These are phyloP conservation scores for Strobilomyces dryophilus DNA, from an alignment of 768 basidiomycete genomes.

Conservation along the genomic window DNA sequence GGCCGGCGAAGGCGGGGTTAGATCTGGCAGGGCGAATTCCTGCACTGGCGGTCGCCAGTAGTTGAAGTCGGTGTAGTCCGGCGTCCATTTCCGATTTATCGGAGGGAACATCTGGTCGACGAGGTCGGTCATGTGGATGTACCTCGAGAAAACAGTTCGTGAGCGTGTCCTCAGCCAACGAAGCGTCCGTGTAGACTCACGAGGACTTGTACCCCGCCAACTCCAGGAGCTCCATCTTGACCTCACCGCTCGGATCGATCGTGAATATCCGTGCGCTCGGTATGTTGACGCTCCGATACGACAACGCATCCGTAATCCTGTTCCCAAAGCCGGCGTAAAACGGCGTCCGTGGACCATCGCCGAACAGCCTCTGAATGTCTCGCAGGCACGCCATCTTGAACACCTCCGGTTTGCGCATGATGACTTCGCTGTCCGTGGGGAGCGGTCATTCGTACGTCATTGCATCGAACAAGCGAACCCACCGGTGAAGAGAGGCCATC, in stretches of 20 bases:
- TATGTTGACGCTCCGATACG: slow-evolving; percentile 94
- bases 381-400: slow-evolving; percentile 99
- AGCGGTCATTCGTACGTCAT: not conserved
- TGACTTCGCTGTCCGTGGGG: slow-evolving; percentile 71
- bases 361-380: slow-evolving; percentile 91
- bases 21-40: slow-evolving; percentile 74
- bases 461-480: slow-evolving; percentile 20
- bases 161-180: not conserved
- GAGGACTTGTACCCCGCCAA: slow-evolving; percentile 96
- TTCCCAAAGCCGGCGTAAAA: slow-evolving; percentile 99
- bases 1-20: slow-evolving; percentile 86
- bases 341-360: slow-evolving; percentile 61
- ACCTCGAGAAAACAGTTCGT: slow-evolving; percentile 42
- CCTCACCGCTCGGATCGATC: slow-evolving; percentile 90
- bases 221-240: slow-evolving; percentile 96
- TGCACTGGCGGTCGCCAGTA: slow-evolving; percentile 86
- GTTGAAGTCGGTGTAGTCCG: slow-evolving; percentile 96
- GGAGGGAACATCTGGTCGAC: slow-evolving; percentile 99
- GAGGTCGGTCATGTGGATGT: slow-evolving; percentile 99
- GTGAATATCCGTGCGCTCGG: slow-evolving; percentile 95
- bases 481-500: slow-evolving; percentile 94
- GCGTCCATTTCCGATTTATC: slow-evolving; percentile 81
- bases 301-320: slow-evolving; percentile 95
- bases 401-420: slow-evolving; percentile 98
- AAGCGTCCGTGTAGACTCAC: no score